Evolutionary conservation across 2,329 filamentous ascomycete genomes (phyloP), one percentile per base, ranked within the genome.

Genomic region (Pseudodiploospora longispora): DNA sequence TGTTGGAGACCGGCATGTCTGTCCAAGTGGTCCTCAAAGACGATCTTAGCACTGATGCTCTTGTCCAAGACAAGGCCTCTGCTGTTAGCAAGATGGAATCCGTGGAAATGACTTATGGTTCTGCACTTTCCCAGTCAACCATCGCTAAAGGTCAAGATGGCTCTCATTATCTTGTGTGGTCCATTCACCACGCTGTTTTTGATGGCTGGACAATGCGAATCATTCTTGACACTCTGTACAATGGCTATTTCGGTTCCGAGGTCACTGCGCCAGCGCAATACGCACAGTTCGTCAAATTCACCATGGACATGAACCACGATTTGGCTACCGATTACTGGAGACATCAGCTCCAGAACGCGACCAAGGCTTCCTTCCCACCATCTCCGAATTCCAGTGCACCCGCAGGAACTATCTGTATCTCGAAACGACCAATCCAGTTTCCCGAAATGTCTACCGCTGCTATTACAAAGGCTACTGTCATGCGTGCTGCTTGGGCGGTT

Each of bases 111-210:
- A 19, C 31, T 6, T 46, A 46, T 31, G 44, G 44, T 3, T 43
- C 40, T 36, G 40, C 35, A 10, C 41, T 47, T 6, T 47, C 41
- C 9, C 45, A 41, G 4, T 47, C 40, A 19, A 41, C 44, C 1
- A 27, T 45, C 30, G 46, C 42, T 27, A 31, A 45, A 32, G 42
- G 41, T 3, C 12, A 42, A 19, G 42, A 45, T 2, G 28, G 37
- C 7, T 27, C 33, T 30, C 32, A 42, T 2, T 47, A 45, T 28
- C 49, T 55, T 19, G 41, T 52, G 6, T 46, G 45, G 47, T 42
- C 40, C 28, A 42, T 47, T 6, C 53, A 55, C 30, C 53, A 55
- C 27, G 46, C 52, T 4, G 36, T 54, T 3, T 53, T 49, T 40
- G 53, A 55, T 30, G 50, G 50, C 4, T 51, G 47, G 50, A 44